Evolutionary conservation across 805 yeast genomes (phyloP), one percentile per base, ranked within the genome.

Genomic region (Scheffersomyces spartinae): DNA sequence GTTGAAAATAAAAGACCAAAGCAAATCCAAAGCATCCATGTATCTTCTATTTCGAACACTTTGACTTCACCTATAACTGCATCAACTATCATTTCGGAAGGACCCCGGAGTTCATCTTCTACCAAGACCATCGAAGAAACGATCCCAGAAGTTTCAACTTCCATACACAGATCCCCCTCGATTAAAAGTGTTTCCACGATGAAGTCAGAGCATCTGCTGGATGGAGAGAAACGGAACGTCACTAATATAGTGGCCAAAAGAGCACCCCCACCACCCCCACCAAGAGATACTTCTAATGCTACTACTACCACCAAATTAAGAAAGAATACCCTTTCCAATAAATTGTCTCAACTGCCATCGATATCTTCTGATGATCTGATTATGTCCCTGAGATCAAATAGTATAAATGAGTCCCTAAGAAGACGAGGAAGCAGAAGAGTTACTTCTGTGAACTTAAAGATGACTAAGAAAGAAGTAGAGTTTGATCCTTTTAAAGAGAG

Each of bases 201-300:
- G 28, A 23, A 13, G 18, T 21, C 8, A 13, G 15, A 17, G 15
- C 23, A 18, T 21, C 23, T 15, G 13, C 23, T 14, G 32, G 16
- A n/a, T 40, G 31, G 29, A 13, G 34, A 33, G 39, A 67, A 57
- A 11, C 44, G 54, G 11, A 53, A 54, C 25, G 51, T 64, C 2
- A 64, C 74, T 1, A 67, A 59, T 29, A 55, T 80, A 13, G 71
- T 79, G 7, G 91, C 94, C 0, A 68, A 63, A 30, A 55, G 94
- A 39, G 71, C 64, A 8, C 79, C 84, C 0, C 85, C 84, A 0
- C 79, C 77, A 5, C 81, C 84, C 4, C 82, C 84, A 3, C 39
- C 37, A 2, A 37, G 35, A 20, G 27, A 26, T 24, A 31, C 15
- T 23, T 30, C 23, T 21, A 38, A 18, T 8, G 23, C 21, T 18